Conservation (phyloP, 2,329 filamentous ascomycete species). For the Rutstroemia sydowiana region DNA sequence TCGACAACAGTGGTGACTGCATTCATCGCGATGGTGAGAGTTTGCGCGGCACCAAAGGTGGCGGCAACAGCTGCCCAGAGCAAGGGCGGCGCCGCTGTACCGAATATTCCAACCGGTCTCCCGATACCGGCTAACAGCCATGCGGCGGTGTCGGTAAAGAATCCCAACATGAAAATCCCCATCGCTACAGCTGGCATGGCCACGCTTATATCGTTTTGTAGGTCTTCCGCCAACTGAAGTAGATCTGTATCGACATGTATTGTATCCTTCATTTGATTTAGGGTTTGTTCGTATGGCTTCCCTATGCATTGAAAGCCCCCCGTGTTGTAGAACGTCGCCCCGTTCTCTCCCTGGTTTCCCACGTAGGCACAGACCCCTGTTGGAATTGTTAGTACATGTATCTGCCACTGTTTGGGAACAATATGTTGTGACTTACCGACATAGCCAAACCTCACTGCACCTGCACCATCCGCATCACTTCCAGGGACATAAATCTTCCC, state of each 20-base stretch:
- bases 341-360: constrained; percentile 3
- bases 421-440: neutral
- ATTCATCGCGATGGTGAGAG: constrained; percentile 1
- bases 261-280: neutral
- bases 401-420: neutral
- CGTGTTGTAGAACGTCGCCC: constrained; percentile 4
- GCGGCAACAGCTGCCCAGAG: neutral
- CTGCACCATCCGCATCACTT: neutral
- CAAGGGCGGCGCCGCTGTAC: constrained; percentile 1
- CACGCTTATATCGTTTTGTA: constrained; percentile 6
- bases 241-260: constrained; percentile 3
- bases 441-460: constrained; percentile 4
- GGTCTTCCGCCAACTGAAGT: neutral
- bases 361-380: constrained; percentile 6
- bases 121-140: constrained; percentile 4
- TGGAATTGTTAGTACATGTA: neutral
- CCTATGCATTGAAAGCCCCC: constrained; percentile 6
- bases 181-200: neutral
- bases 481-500: neutral
- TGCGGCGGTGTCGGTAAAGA: constrained; percentile 1
- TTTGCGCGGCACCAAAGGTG: constrained; percentile 1
- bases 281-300: constrained; percentile 1
- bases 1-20: constrained; percentile 1
- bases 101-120: neutral
- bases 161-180: neutral